Base-by-base conservation (phyloP, 345 rosid species). In the Lepidium didymum region DNA sequence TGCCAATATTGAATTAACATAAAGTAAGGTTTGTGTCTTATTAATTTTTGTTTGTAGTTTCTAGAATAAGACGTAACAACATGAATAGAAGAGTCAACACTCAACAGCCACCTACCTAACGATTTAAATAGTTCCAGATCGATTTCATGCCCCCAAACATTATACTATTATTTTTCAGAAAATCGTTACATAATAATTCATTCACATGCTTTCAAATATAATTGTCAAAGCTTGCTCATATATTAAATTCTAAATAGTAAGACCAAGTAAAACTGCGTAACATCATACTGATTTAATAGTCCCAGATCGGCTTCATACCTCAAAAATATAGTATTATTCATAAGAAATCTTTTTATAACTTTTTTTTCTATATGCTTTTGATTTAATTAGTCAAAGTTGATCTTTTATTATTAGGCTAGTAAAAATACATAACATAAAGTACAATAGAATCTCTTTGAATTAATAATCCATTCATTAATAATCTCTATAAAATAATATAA, bases 101-200 rank as follows among this genome's bases (percentile, higher is more conserved):
- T 73, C 49, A 73, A 73, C 72, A 12, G 72, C 77, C 67, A 66
- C 45, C 37, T 15, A 63, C 25, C 69, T 54, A 65, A 51, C 56
- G 5, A 47, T 27, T 27, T 5, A 27, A 29, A 33, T 65, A 16
- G 34, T 56, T 56, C 75, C 70, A 72, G 64, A 35, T 42, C 25
- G 3, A 14, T 35, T 42, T 54, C 69, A 54, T 70, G 49, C 49
- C 41, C 38, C 40, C 56, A 40, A 31, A 50, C 2, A n/a, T 16
- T 49, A 49, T 35, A 45, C 3, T 25, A 35, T 51, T 35, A 23
- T 6, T 43, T 23, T 63, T 8, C 8, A 40, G 21, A 19, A 19
- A 62, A 15, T 43, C 10, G 27, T 42, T 14, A 1, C 33, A 62
- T 53, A 21, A 35, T 3, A 2, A 45, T 46, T 25, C 37, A 19